phyloP scores from a whole-genome alignment of 345 rosid species.

The Citrus reticulata region DNA sequence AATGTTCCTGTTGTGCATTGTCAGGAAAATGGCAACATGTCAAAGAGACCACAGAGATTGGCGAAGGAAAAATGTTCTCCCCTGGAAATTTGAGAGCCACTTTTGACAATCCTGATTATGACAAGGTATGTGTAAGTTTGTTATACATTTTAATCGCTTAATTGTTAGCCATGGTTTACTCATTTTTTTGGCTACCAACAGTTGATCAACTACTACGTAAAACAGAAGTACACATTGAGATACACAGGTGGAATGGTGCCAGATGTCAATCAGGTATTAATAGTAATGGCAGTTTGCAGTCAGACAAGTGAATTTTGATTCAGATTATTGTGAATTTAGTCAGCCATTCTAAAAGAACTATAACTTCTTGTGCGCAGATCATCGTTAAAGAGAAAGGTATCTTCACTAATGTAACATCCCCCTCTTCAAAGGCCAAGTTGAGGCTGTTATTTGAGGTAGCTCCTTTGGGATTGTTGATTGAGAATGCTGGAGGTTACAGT shows the following conservation, averaged over 20 bases:
- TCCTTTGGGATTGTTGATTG: conserved; percentile 73
- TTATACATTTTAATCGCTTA: background rate
- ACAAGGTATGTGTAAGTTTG: conserved; percentile 36
- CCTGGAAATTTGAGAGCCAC: conserved; percentile 99
- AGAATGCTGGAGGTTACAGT: conserved; percentile 91
- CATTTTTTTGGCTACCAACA: conserved; percentile 18
- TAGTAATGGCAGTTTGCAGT: background rate
- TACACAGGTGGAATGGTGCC: conserved; percentile 99
- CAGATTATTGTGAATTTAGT: background rate
- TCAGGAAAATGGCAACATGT: conserved; percentile 97
- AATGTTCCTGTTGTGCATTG: conserved; percentile 8
- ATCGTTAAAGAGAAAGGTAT: conserved; percentile 95
- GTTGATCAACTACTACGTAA: conserved; percentile 85
- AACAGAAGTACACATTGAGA: conserved; percentile 90
- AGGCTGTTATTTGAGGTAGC: conserved; percentile 91
- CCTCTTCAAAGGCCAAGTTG: conserved; percentile 89
- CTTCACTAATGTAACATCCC: conserved; percentile 88
- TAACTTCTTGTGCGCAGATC: conserved; percentile 36
- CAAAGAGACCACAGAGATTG: conserved; percentile 80
- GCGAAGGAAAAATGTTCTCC: conserved; percentile 90
- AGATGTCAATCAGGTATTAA: conserved; percentile 78
- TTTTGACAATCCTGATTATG: conserved; percentile 76
- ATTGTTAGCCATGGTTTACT: background rate
- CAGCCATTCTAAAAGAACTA: background rate
- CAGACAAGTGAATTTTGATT: background rate